Base-by-base conservation (phyloP, 192 early-diverging fungal genomes). In the Podochytrium sp. region DNA sequence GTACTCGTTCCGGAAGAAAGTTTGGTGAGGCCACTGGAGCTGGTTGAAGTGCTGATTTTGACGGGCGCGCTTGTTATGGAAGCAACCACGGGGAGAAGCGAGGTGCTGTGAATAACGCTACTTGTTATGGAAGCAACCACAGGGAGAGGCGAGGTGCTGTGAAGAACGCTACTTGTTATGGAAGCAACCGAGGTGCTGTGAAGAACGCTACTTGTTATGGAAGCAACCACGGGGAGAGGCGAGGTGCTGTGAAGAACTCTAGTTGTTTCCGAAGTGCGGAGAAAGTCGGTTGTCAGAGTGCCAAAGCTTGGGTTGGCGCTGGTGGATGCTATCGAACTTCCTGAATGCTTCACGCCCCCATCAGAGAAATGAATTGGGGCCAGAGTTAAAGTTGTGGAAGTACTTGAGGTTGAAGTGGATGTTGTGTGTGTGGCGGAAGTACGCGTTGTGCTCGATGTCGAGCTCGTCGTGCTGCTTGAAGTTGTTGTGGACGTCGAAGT, bases 401-500 rank as follows among this genome's bases (percentile, higher is more conserved):
- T 89, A 93, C 25, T 76, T 65, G 7, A 79, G 66, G 37, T 62
- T 34, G 10, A 12, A 30, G 7, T 62, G 23, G 25, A 32, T n/a
- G 53, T 27, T 27, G 0, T 70, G 33, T 18, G 7, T 5, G 30
- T 23, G 35, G 42, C 76, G 78, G 62, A 72, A 62, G 16, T 71
- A 64, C 4, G 66, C 74, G 49, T 91, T 88, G 39, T 87, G 90
- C 10, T 92, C 76, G 83, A 89, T 92, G 7, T 93, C 69, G 61
- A 94, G 81, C 92, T 93, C 95, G 74, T 96, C 92, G 20, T 86
- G 77, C 61, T 96, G 85, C 12, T 76, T 20, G 40, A 29, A 7
- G 65, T 77, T 50, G 2, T 94, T 91, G 72, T 95, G 93, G 66
- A 95, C 96, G 77, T 96, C 92, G 1, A 97, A 32, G 12, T 94